Evolutionary conservation across 768 basidiomycete genomes (phyloP).

Genomic region (Termitomyces sp.): DNA sequence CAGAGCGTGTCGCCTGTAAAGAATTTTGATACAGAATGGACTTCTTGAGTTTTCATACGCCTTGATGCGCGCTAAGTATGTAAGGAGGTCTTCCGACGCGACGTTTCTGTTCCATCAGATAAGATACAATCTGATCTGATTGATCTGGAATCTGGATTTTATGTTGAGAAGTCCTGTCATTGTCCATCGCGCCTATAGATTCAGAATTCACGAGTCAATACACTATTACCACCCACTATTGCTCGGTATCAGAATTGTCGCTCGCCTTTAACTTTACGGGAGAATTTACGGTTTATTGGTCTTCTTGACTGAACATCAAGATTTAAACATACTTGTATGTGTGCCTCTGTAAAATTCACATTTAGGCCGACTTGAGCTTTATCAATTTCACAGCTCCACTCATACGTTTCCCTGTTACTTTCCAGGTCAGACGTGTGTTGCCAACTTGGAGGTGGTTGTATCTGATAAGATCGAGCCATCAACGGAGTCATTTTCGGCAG

Average conservation of each 20-base stretch:
- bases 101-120: not conserved
- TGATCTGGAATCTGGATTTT: not conserved
- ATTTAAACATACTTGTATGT: not conserved
- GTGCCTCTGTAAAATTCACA: not conserved
- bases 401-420: not conserved
- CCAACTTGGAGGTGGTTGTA: not conserved
- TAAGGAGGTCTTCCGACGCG: too few relatives aligned
- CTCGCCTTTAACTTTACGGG: not conserved
- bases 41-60: too few relatives aligned
- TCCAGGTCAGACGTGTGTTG: not conserved
- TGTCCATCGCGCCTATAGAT: not conserved
- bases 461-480: constrained; percentile 7
- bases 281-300: not conserved
- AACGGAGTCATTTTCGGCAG: not conserved
- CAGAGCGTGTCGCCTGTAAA: too few relatives aligned
- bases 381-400: not conserved
- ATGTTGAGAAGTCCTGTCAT: not conserved
- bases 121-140: not conserved
- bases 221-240: not conserved
- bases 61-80: too few relatives aligned
- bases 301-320: not conserved
- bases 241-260: not conserved
- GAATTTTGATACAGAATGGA: too few relatives aligned
- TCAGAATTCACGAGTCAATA: not conserved
- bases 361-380: not conserved